Conservation (phyloP, 495 filamentous ascomycete genomes). For the Tuber brumale region DNA sequence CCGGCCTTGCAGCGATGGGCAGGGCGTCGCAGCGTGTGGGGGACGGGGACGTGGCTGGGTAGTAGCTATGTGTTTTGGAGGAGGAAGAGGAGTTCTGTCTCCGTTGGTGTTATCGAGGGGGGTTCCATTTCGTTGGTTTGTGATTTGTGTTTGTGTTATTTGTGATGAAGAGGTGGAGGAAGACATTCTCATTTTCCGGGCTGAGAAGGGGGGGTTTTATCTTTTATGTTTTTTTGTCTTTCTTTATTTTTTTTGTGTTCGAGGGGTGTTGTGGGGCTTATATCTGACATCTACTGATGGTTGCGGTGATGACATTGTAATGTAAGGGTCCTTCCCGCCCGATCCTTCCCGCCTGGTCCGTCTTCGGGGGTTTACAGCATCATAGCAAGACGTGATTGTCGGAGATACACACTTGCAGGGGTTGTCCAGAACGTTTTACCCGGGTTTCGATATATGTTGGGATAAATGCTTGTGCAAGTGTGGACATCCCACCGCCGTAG, state of each 20-base stretch:
- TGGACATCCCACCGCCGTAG: not conserved
- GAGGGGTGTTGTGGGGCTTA: not conserved
- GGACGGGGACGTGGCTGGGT: not conserved
- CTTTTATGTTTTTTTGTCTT: not conserved
- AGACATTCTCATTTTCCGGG: not conserved
- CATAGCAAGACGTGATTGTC: not conserved
- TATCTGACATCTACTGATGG: not conserved
- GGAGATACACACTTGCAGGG: not conserved
- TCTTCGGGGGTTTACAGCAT: not conserved
- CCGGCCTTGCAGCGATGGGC: not conserved
- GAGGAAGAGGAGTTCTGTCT: not conserved
- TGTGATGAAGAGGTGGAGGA: not conserved
- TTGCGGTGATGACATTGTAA: not conserved
- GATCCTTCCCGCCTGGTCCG: not conserved
- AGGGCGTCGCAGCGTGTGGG: not conserved
- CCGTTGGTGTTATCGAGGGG: not conserved
- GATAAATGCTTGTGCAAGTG: not conserved
- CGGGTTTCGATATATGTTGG: not conserved
- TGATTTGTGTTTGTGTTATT: not conserved
- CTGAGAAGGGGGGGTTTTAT: not conserved
- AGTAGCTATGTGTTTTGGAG: not conserved
- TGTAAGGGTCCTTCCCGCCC: not conserved
- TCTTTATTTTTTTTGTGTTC: too few relatives aligned
- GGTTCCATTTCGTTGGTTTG: not conserved
- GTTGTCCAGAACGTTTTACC: not conserved